These are phyloP conservation scores for Colletotrichum brevisporum DNA, from an alignment of 2,329 filamentous ascomycete genomes.

Conservation along the genomic window DNA sequence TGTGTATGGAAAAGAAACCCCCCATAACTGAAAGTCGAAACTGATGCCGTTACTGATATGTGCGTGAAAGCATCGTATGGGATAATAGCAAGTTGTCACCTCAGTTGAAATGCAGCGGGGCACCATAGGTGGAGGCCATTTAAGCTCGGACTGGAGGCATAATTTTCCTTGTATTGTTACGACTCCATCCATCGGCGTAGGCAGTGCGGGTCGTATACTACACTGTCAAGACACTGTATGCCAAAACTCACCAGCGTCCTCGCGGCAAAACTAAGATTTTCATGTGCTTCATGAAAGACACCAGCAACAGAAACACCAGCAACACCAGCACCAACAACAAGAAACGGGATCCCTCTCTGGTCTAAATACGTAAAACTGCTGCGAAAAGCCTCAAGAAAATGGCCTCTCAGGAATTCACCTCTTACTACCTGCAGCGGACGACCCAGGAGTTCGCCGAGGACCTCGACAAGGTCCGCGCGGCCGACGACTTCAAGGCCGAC, in stretches of 20 bases:
- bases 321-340: not conserved
- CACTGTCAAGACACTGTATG: conserved; percentile 1
- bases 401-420: conserved; percentile 62
- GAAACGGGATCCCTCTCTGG: not conserved
- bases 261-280: too few species aligned
- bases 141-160: too few species aligned
- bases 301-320: too few species aligned
- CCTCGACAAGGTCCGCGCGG: conserved; percentile 76
- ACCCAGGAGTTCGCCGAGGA: conserved; percentile 82
- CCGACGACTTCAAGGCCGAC: conserved; percentile 79
- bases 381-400: conserved; percentile 13
- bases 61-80: too few species aligned
- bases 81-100: too few species aligned
- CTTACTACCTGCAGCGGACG: conserved; percentile 78
- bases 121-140: too few species aligned
- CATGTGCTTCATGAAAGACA: too few species aligned
- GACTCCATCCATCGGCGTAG: too few species aligned
- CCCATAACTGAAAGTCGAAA: too few species aligned
- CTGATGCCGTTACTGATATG: too few species aligned
- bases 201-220: not conserved
- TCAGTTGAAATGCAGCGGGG: too few species aligned
- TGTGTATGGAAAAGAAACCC: too few species aligned
- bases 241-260: conserved; percentile 17
- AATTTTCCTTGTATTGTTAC: not conserved
- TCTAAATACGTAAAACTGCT: not conserved